Evolutionary conservation across 345 rosid species (phyloP).

Genomic region (Crucihimalaya himalaica): DNA sequence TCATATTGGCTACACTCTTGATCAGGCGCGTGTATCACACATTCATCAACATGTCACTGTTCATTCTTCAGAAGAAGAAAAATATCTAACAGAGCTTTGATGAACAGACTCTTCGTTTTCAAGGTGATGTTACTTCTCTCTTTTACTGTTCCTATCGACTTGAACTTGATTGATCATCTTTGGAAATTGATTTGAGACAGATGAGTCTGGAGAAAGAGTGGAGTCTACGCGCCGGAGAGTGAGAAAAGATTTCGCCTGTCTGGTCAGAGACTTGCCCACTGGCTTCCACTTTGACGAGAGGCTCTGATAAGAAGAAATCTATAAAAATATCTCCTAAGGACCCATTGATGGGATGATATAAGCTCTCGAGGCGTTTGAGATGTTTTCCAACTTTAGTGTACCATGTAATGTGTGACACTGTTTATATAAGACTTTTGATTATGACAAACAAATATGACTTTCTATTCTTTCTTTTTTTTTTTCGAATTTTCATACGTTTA

Average conservation of each 20-base stretch:
- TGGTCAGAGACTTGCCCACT: constrained; percentile 29
- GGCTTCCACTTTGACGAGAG: constrained; percentile 41
- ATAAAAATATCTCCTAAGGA: constrained; percentile 31
- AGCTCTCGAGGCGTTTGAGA: no score
- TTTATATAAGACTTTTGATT: constrained; percentile 23
- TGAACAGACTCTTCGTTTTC: constrained; percentile 6
- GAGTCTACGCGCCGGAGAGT: constrained; percentile 25
- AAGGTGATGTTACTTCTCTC: constrained; percentile 10
- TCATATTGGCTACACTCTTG: constrained; percentile 25
- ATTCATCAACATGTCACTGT: constrained; percentile 10
- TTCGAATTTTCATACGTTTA: neutral
- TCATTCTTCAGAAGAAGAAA: neutral
- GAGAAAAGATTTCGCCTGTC: constrained; percentile 20
- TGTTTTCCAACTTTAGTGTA: constrained; percentile 26
- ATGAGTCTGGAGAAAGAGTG: neutral
- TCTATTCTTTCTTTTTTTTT: no score
- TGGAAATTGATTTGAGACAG: neutral
- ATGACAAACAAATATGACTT: neutral
- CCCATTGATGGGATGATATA: constrained; percentile 35
- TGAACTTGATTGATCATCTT: constrained; percentile 14
- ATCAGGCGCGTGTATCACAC: constrained; percentile 29
- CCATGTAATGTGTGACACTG: constrained; percentile 31
- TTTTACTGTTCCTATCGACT: constrained; percentile 16
- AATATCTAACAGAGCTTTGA: neutral
- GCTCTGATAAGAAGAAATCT: constrained; percentile 31